phyloP scores from a whole-genome alignment of 2,329 filamentous ascomycete species.

The Alternaria sp. region DNA sequence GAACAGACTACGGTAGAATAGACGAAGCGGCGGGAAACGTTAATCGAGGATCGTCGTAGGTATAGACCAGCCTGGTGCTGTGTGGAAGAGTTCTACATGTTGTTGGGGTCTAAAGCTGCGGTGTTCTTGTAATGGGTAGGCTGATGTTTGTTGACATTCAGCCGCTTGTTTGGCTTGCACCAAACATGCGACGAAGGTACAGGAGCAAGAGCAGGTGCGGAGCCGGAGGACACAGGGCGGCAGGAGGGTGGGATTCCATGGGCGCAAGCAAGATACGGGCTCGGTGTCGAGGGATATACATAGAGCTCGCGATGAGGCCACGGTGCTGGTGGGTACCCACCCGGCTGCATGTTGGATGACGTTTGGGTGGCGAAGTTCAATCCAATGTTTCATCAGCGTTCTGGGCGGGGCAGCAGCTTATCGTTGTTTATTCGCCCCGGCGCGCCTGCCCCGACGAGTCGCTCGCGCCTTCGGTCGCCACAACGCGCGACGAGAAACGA shows the following conservation, averaged over 20 bases:
- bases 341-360: constrained; percentile 7
- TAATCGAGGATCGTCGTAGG: constrained; percentile 1
- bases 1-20: background rate
- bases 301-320: constrained; percentile 1
- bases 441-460: constrained; percentile 1
- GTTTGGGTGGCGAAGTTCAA: constrained; percentile 14
- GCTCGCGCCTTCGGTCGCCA: background rate
- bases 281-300: constrained; percentile 6
- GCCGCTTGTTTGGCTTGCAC: background rate
- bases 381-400: constrained; percentile 15
- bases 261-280: background rate
- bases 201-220: constrained; percentile 19
- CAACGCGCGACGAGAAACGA: background rate
- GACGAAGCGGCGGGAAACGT: background rate
- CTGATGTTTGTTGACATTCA: background rate
- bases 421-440: constrained; percentile 8
- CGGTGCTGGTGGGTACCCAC: background rate
- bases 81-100: background rate
- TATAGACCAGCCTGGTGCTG: background rate
- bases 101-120: background rate
- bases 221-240: constrained; percentile 5
- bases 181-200: constrained; percentile 12
- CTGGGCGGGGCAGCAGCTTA: constrained; percentile 4
- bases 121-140: background rate
- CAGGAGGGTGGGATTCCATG: background rate